phyloP scores from a whole-genome alignment of 2,329 filamentous ascomycete genomes.

The Aspergillus fructus region DNA sequence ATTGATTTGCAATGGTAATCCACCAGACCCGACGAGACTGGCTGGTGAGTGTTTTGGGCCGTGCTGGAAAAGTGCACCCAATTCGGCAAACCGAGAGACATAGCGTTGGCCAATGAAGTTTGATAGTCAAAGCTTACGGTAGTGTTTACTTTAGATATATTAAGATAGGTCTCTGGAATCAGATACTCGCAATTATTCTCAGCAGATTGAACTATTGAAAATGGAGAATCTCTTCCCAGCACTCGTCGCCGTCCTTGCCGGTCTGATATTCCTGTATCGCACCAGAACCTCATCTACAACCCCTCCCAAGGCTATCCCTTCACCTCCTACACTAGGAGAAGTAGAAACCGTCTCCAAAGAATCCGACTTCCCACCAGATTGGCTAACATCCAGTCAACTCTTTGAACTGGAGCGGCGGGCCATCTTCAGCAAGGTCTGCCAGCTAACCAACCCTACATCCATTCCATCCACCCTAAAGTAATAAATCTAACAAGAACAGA shows the following conservation, averaged over 20 bases:
- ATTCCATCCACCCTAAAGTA: not conserved
- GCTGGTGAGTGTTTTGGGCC: not conserved
- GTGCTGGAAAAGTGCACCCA: constrained; percentile 17
- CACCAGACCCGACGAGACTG: not conserved
- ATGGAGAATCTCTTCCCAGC: not conserved
- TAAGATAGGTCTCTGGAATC: too few relatives aligned
- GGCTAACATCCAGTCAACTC: constrained; percentile 41
- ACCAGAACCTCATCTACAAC: not conserved
- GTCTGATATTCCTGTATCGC: constrained; percentile 13
- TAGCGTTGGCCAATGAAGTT: not conserved
- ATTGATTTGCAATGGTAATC: not conserved
- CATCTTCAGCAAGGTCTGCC: constrained; percentile 49
- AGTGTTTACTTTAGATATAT: not conserved
- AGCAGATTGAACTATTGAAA: not conserved
- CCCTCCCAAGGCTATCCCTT: too few relatives aligned
- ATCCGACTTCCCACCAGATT: constrained; percentile 40
- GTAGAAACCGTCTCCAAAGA: constrained; percentile 36
- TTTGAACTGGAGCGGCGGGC: constrained; percentile 51
- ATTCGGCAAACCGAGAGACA: constrained; percentile 15
- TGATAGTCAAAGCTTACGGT: not conserved
- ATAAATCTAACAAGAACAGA: constrained; percentile 18
- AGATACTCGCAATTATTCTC: too few relatives aligned
- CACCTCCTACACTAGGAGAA: not conserved
- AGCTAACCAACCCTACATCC: too few relatives aligned
- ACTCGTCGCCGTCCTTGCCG: constrained; percentile 12